phyloP scores from a whole-genome alignment of 306 rosid species.

The peach (Prunus persica) region DNA sequence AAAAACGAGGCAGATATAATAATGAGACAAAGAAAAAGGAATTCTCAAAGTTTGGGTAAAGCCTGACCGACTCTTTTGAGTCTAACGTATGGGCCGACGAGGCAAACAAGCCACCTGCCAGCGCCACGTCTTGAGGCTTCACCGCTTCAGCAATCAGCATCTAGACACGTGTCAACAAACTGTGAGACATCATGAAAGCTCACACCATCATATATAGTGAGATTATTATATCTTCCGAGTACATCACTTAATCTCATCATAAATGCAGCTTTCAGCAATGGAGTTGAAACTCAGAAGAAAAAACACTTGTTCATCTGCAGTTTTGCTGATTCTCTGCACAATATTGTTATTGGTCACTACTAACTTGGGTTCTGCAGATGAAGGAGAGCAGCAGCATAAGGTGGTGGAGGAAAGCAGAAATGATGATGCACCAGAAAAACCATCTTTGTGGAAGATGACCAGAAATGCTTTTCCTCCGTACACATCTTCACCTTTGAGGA shows the following conservation, averaged over 20 bases:
- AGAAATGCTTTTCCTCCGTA: slow-evolving; percentile 12
- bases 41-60: too few species aligned
- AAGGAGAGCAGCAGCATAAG: background rate
- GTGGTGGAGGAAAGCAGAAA: background rate
- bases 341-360: background rate
- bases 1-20: too few species aligned
- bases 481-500: background rate
- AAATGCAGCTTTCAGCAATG: background rate
- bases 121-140: too few species aligned
- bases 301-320: background rate
- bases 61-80: too few species aligned
- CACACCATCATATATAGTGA: too few species aligned
- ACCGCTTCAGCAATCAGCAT: background rate
- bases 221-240: too few species aligned
- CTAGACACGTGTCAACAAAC: background rate
- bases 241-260: too few species aligned
- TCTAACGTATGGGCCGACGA: too few species aligned
- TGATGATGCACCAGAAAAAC: background rate
- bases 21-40: too few species aligned
- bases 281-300: background rate
- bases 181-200: background rate
- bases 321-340: background rate
- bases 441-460: background rate
- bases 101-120: too few species aligned
- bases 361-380: background rate